A percentile compares a stretch with the other conserved stretches of the same genome.
These are phyloP conservation scores for Euphrasia confusa DNA, from an alignment of 257 asterid genomes.

Conservation along the genomic window DNA sequence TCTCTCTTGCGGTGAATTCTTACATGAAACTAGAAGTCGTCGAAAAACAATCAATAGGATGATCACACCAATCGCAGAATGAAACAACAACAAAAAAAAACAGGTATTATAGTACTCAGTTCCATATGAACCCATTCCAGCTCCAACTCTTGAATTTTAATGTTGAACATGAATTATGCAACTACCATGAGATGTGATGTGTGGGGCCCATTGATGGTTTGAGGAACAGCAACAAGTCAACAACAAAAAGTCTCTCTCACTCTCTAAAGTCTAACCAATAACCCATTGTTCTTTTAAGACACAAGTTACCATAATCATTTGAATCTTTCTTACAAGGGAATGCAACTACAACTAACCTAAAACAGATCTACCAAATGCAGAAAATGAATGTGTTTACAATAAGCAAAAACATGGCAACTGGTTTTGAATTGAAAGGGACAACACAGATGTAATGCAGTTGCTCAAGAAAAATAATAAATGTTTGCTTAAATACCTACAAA, in stretches of 20 bases:
- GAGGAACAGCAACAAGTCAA: conserved; percentile 1
- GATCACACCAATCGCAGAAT: no score
- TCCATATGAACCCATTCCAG: neutral
- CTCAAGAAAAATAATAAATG: no score
- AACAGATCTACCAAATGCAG: conserved; percentile 21
- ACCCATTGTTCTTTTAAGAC: neutral
- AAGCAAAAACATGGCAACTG: conserved; percentile 2
- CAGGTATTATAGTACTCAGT: neutral
- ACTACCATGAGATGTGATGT: neutral
- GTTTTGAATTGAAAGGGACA: no score
- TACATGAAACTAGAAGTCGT: no score
- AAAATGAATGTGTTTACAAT: neutral
- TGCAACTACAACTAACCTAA: conserved; percentile 25
- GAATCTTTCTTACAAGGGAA: conserved; percentile 27
- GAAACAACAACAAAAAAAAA: no score
- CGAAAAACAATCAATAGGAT: no score
- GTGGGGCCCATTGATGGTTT: conserved; percentile 13
- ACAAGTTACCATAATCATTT: conserved; percentile 21
- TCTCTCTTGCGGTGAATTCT: no score
- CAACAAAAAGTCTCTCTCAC: neutral
- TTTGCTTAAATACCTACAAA: no score
- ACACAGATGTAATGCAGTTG: neutral
- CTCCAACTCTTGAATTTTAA: neutral
- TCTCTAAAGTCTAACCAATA: neutral
- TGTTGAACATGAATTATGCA: neutral